Evolutionary conservation across 495 filamentous ascomycete species (phyloP), one percentile per base, ranked within the genome.

Genomic region (Lasiosphaeris hirsuta): DNA sequence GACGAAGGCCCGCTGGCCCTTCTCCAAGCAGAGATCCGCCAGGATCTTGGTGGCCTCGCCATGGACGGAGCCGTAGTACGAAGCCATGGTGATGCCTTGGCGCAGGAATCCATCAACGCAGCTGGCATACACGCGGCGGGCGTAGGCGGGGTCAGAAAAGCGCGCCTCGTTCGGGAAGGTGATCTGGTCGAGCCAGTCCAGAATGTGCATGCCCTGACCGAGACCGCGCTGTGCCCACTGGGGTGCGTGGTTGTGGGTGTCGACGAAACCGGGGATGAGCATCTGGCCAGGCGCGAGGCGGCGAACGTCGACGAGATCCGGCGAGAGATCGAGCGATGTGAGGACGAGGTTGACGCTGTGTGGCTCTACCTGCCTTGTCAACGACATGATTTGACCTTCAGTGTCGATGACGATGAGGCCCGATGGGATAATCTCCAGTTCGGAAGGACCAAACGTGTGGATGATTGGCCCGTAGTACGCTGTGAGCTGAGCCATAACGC

Each of bases 211-310:
- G n/a, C 81, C 80, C 44, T 81, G 78, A 10, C 83, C 83, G 2
- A 82, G 68, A 0, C 84, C 84, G 38, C 82, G 79, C 58, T 85
- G 81, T 10, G 80, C 72, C 77, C 78, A 86, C 62, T 87, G 84
- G 4, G 84, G 84, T 5, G 84, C 84, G 58, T 86, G 84, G 59
- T 81, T 85, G 72, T 86, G 84, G 10, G 83, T 85, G 69, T 86
- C 83, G 18, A 86, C 70, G 65, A 86, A 84, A 10, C 83, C 84
- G 0, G 84, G 84, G 47, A 81, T 77, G 10, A 86, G 60, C 65
- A 86, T 83, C 37, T 83, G 63, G n/a, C 76, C 75, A 1, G 75
- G 72, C 0, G 54, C 52, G 10, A 86, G 76, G 35, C 68, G 59
- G 51, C 69, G 75, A 45, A 78, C 72, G 11, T 8, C 41, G 47